Evolutionary conservation across 306 rosid species (phyloP).

Genomic region (Vigna mungo): DNA sequence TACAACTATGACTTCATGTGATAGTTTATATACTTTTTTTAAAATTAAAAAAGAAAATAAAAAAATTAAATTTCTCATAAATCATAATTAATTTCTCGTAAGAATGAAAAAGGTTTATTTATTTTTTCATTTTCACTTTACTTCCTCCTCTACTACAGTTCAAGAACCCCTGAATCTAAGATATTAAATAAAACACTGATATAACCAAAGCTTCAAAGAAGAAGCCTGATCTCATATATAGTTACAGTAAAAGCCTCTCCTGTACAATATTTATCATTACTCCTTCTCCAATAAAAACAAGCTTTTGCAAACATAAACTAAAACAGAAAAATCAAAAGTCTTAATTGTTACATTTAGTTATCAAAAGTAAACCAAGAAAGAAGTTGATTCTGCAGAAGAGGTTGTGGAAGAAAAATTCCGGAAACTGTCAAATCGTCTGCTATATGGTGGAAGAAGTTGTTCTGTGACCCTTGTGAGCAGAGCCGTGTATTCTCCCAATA

Average conservation of each 20-base stretch:
- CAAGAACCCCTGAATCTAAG: no score
- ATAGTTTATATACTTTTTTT: no score
- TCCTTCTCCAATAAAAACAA: neutral
- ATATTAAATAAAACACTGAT: neutral
- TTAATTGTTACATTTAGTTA: neutral
- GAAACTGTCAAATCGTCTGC: conserved; percentile 25
- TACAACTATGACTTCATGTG: no score
- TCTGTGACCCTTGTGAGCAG: conserved; percentile 55
- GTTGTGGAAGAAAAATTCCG: conserved; percentile 35
- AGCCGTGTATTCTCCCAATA: conserved; percentile 55
- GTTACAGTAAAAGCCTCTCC: neutral
- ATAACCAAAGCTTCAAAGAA: neutral
- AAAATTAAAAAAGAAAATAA: no score
- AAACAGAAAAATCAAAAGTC: neutral
- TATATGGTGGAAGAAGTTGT: conserved; percentile 44
- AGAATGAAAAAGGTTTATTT: no score
- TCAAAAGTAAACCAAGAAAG: conserved; percentile 61
- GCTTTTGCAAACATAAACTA: conserved; percentile 10
- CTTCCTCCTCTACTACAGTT: no score
- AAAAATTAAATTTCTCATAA: no score
- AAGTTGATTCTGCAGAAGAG: conserved; percentile 46
- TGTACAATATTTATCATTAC: no score
- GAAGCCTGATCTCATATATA: neutral
- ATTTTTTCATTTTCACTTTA: no score
- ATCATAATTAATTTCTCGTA: no score